Evolutionary conservation across 148 eudicot genomes (phyloP), one percentile per base, ranked within the genome.

Genomic region (Polygonum maritimum): DNA sequence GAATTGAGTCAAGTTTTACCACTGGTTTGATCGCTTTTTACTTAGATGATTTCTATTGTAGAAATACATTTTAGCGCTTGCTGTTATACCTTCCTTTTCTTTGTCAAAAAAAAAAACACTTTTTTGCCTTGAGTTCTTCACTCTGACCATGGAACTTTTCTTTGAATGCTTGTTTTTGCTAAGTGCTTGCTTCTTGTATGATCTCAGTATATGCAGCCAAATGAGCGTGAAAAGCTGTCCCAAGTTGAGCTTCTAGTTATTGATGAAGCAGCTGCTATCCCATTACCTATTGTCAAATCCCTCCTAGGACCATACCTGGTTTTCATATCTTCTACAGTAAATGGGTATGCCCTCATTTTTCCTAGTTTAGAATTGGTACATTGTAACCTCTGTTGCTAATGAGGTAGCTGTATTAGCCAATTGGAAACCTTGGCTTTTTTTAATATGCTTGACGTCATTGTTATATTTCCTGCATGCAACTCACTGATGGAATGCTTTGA

Each of bases 241-340:
- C 97, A 92, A 83, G 97, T 90, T 78, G 97, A 95, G 83, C 90
- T 95, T 73, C 81, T 95, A 82, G 97, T 95, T 75, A 74, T 95
- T 90, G 98, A 95, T 87, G 98, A 95, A 84, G 98, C 98, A 65
- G 98, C 97, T 58, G 98, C 98, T 41, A 87, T 95, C 76, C 98
- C 97, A 35, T 84, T 95, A 79, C 92, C 97, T 76, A 80, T 90
- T 74, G 97, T 95, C 78, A 95, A 89, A 83, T 89, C 97, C 49
- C 85, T 95, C 78, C 85, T 95, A 75, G 98, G 98, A 75, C 97
- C 97, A 45, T 95, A 95, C 78, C 86, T 95, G 21, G 96, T 95
- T 77, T 95, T 95, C 84, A 89, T 95, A 44, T 95, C 98, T 14
- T 95, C 98, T 69, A 95, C 98, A 10, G 97, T 95, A 16, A 95